These are phyloP conservation scores for Albugo candida DNA, from an alignment of 352 stramenopile genomes.

Conservation along the genomic window DNA sequence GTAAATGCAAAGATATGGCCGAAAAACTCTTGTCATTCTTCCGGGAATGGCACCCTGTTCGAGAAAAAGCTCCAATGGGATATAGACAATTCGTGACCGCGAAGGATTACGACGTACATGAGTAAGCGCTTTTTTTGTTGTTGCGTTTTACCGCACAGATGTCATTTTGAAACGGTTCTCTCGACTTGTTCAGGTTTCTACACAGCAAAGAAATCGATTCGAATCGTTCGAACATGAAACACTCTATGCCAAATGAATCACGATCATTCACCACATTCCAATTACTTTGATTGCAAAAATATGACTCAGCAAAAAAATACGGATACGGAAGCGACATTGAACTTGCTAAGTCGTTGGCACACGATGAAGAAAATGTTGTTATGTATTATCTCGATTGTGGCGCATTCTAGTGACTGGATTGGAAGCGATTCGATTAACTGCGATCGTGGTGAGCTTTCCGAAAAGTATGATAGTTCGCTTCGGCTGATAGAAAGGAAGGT, in stretches of 20 bases:
- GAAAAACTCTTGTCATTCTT: slow-evolving; percentile 41
- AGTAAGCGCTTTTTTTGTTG: slow-evolving; percentile 61
- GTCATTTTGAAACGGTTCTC: slow-evolving; percentile 61
- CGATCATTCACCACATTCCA: neutral
- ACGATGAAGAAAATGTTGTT: too few species aligned
- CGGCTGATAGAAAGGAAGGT: too few species aligned
- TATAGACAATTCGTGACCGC: slow-evolving; percentile 54
- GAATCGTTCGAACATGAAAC: slow-evolving; percentile 48
- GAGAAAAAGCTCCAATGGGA: slow-evolving; percentile 58
- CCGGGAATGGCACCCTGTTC: slow-evolving; percentile 36
- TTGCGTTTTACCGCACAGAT: slow-evolving; percentile 42
- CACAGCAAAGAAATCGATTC: slow-evolving; percentile 68
- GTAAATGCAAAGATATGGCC: slow-evolving; percentile 61
- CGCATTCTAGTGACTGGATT: slow-evolving; percentile 17
- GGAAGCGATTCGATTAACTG: too few species aligned
- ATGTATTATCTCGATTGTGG: neutral
- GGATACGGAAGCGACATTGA: too few species aligned
- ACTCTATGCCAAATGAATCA: slow-evolving; percentile 19
- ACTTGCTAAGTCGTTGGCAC: too few species aligned
- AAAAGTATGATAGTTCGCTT: too few species aligned
- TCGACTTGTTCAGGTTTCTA: slow-evolving; percentile 33
- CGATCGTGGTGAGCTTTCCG: too few species aligned
- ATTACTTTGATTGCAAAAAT: neutral
- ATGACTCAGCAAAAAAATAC: neutral
- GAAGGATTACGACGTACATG: slow-evolving; percentile 70